phyloP scores from a whole-genome alignment of 495 filamentous ascomycete species.

The Lepraria neglecta region DNA sequence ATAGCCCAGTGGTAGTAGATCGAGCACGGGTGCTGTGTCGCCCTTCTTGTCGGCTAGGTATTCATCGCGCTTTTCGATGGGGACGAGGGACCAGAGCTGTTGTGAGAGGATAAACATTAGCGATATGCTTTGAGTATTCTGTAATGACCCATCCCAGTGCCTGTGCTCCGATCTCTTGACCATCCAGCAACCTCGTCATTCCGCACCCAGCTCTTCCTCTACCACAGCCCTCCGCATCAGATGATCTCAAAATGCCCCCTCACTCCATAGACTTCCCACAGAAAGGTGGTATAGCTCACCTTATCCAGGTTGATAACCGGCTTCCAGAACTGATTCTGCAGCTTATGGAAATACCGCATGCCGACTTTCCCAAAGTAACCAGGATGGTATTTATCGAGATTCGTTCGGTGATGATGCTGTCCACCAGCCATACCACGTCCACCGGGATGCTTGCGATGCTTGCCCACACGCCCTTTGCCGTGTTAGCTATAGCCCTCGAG shows the following conservation, averaged over 20 bases:
- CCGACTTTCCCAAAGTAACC: slow-evolving; percentile 98
- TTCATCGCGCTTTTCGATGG: slow-evolving; percentile 72
- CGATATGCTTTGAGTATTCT: slow-evolving; percentile 5
- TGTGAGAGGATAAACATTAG: background rate
- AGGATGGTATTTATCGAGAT: slow-evolving; percentile 90
- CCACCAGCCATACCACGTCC: slow-evolving; percentile 95
- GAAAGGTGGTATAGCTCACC: slow-evolving; percentile 44
- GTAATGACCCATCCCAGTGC: background rate
- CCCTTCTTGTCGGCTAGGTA: slow-evolving; percentile 66
- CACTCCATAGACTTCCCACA: no score
- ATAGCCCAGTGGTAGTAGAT: slow-evolving; percentile 87
- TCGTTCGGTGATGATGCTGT: slow-evolving; percentile 91
- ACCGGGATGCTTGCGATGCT: slow-evolving; percentile 91
- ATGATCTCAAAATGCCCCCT: no score
- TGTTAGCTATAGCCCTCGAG: no score
- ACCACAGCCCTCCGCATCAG: no score
- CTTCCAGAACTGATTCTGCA: slow-evolving; percentile 86
- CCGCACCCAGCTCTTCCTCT: no score
- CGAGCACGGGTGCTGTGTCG: slow-evolving; percentile 84
- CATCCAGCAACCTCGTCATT: no score
- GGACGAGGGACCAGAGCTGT: slow-evolving; percentile 78
- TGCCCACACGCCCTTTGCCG: slow-evolving; percentile 62
- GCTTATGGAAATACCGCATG: slow-evolving; percentile 93
- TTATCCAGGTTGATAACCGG: slow-evolving; percentile 87
- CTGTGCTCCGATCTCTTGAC: no score